Base-by-base conservation (phyloP, 805 yeast genomes). In the Ogataea trehalophila region DNA sequence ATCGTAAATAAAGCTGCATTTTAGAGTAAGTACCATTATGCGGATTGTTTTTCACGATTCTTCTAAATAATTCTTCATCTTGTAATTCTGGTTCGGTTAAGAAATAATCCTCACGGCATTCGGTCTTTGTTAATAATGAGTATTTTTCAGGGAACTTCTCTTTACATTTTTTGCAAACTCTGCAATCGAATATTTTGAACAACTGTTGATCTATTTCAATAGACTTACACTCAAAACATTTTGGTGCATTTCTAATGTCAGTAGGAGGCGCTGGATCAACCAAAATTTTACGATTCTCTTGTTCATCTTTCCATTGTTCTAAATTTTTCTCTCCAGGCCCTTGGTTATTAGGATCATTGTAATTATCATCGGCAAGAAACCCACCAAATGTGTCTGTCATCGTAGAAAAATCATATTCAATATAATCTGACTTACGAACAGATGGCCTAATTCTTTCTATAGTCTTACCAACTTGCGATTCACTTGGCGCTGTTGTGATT, bases 351-450 rank as follows among this genome's bases (percentile, higher is more conserved):
- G 49, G 55, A n/a, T 44, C 50, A 5, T 39, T 31, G 14, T 47
- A 42, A 11, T 50, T 42, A 7, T 69, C 74, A 14, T 73, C 78
- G 0, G 69, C 61, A 53, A 91, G 71, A 61, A 83, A 91, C 20
- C 99, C 99, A 57, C 97, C 98, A 58, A 78, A 76, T 1, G 85
- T 72, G 57, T 94, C 97, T 52, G 80, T 79, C 89, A 95, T 86
- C n/a, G 89, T 85, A 2, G 97, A 79, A 55, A 94, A 79, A 66
- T 94, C 97, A 64, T 82, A 87, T 50, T 87, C 94, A 31, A 87
- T 86, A 60, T 85, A 87, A 56, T 85, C 90, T 33, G 75, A 71
- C 44, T 75, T 79, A 48, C 75, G 72, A 26, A 85, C 77, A 17
- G 76, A 69, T 1, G 82, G 83, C 18, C 68, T 54, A 31, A 68